Percentiles rank a stretch among this genome's conserved stretches.
phyloP scores from a whole-genome alignment of 116 monocot genomes.

The Posidonia oceanica region DNA sequence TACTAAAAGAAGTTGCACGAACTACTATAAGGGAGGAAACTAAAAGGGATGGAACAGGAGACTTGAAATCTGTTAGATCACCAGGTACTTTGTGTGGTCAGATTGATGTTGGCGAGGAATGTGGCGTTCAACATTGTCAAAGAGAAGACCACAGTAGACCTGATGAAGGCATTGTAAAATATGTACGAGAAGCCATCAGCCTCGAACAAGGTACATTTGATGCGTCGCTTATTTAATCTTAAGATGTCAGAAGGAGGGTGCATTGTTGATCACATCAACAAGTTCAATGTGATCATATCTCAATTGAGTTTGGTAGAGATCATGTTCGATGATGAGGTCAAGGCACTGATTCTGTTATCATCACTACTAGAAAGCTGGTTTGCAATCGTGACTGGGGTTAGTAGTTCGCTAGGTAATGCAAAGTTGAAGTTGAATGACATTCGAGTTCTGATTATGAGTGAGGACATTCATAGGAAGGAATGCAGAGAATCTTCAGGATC shows the following conservation, averaged over 20 bases:
- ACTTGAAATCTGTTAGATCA: background rate
- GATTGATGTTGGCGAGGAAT: background rate
- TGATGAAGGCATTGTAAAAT: background rate
- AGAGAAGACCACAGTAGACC: background rate
- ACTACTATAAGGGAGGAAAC: background rate
- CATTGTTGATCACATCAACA: no score
- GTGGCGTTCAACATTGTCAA: no score
- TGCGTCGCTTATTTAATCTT: no score
- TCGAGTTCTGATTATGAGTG: background rate
- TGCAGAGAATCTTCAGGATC: background rate
- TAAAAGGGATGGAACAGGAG: background rate
- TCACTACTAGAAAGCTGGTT: background rate
- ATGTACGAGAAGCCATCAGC: background rate
- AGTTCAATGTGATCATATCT: no score
- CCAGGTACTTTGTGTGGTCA: background rate
- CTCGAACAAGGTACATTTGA: background rate
- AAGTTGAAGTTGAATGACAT: no score
- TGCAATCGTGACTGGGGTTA: no score
- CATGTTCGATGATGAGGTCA: background rate
- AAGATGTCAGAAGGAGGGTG: no score
- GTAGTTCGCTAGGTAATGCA: no score
- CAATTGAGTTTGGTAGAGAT: background rate
- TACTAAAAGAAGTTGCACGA: background rate
- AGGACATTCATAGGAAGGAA: background rate
- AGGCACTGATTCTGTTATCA: background rate